Percentiles rank a stretch among this genome's conserved stretches.
Evolutionary conservation across 257 asterid species (phyloP).

Genomic region (Solanum medicagineum): DNA sequence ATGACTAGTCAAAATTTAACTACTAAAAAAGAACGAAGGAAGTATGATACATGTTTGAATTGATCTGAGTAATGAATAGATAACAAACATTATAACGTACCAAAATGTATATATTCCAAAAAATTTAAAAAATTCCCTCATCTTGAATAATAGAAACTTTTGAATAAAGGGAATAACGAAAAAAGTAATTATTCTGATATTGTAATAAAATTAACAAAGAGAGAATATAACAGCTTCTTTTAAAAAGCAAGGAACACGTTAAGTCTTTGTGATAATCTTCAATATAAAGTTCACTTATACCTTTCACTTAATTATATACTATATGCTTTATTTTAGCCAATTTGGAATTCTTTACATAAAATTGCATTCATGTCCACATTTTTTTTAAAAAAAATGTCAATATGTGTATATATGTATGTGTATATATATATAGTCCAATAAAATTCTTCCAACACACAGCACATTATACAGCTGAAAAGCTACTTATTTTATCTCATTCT

Average conservation of each 20-base stretch:
- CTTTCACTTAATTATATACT: background rate
- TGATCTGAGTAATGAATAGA: background rate
- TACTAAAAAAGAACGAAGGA: too few species aligned
- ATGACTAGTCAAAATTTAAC: too few species aligned
- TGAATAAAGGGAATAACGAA: background rate
- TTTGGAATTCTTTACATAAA: background rate
- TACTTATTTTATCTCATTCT: background rate
- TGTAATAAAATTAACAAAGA: background rate
- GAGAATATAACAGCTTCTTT: background rate
- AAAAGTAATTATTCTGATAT: background rate
- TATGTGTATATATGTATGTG: background rate
- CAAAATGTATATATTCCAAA: too few species aligned
- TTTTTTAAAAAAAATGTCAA: background rate
- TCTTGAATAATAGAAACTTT: background rate
- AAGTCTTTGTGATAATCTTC: background rate
- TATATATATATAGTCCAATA: background rate
- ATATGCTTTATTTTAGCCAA: background rate
- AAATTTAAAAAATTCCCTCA: background rate
- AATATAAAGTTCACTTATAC: background rate
- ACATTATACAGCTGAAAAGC: background rate
- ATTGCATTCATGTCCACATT: background rate
- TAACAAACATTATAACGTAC: fast-evolving
- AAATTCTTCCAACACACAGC: background rate
- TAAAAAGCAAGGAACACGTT: background rate
- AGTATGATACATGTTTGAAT: too few species aligned